Evolutionary conservation across 208 protist species (phyloP).

Genomic region (Tetramitus jugosus): DNA sequence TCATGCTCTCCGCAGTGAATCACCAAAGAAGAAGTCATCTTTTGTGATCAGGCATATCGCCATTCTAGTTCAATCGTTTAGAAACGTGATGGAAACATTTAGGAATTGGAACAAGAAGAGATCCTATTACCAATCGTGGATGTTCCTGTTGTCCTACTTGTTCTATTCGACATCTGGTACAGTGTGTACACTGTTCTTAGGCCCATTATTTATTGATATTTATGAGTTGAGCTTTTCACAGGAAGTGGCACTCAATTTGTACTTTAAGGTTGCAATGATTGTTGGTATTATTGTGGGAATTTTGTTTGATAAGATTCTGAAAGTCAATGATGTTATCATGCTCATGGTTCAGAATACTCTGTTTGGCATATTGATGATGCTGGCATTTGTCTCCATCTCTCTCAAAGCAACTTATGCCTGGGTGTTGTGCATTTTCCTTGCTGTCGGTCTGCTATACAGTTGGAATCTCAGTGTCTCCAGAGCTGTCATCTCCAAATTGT

Average conservation of each 20-base stretch:
- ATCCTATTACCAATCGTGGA: no score
- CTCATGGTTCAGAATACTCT: not conserved
- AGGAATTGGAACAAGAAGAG: no score
- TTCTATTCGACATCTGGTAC: conserved; percentile 2
- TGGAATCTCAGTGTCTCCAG: no score
- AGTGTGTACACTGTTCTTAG: not conserved
- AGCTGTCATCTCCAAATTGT: no score
- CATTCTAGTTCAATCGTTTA: not conserved
- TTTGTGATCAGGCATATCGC: no score
- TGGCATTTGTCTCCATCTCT: not conserved
- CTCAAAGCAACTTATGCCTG: not conserved
- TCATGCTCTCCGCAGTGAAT: no score
- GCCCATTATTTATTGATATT: conserved; percentile 9
- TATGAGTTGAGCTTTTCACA: not conserved
- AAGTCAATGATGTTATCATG: not conserved
- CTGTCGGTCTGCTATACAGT: no score
- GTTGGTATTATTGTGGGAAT: conserved; percentile 5
- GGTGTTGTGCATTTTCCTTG: no score
- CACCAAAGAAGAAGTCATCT: no score
- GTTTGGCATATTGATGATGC: not conserved
- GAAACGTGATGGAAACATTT: not conserved
- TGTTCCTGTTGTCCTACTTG: no score
- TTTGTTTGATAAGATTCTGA: not conserved
- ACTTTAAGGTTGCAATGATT: conserved; percentile 8
- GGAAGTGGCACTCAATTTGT: not conserved